Evolutionary conservation across 306 rosid species (phyloP).

Genomic region (Dalbergia oliveri): DNA sequence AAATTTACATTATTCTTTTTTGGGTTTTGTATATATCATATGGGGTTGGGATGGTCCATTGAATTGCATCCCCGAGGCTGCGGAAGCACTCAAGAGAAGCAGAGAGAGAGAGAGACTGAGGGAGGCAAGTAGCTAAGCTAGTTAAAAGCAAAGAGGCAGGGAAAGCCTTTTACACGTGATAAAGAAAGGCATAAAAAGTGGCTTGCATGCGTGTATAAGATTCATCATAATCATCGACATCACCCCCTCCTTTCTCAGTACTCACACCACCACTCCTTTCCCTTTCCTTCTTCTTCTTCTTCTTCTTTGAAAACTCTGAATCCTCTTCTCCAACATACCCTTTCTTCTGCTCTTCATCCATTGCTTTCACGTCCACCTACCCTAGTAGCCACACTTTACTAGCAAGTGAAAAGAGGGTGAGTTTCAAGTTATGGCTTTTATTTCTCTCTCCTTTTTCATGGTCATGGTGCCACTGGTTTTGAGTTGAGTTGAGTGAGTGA

Average conservation of each 20-base stretch:
- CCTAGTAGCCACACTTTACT: background rate
- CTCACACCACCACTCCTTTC: background rate
- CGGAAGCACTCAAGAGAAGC: constrained; percentile 48
- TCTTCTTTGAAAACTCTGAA: background rate
- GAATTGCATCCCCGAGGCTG: constrained; percentile 71
- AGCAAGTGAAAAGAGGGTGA: constrained; percentile 34
- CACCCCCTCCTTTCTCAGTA: constrained; percentile 20
- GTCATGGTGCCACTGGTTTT: background rate
- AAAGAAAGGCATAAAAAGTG: constrained; percentile 50
- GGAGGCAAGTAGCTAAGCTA: background rate
- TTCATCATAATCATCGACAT: constrained; percentile 46
- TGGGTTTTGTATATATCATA: constrained; percentile 29
- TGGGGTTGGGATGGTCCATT: background rate
- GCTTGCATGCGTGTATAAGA: constrained; percentile 61
- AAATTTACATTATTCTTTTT: background rate
- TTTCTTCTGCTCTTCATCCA: constrained; percentile 8
- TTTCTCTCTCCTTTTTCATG: background rate
- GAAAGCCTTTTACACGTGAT: constrained; percentile 57
- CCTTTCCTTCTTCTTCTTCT: background rate
- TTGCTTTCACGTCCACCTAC: background rate
- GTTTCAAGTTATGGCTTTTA: constrained; percentile 3
- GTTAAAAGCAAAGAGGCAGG: constrained; percentile 53
- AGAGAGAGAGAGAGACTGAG: constrained; percentile 10
- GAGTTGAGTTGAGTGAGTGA: background rate
- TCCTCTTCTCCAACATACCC: background rate